Conservation (phyloP, 345 rosid species). For the Litchi chinensis region DNA sequence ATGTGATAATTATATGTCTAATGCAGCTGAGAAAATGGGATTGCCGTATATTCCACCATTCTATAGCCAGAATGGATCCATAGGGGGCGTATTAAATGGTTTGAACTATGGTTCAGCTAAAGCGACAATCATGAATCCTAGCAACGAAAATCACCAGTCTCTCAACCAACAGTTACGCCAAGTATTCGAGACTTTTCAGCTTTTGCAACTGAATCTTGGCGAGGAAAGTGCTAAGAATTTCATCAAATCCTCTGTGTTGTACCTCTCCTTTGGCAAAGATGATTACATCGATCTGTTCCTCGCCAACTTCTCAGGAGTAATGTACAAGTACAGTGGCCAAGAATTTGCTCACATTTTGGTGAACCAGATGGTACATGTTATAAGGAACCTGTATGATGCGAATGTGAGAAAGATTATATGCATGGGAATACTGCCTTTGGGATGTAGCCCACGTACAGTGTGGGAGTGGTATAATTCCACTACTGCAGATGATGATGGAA, state of each 20-base stretch:
- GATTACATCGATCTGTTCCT: constrained; percentile 61
- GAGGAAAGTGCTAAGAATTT: constrained; percentile 30
- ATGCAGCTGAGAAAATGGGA: constrained; percentile 59
- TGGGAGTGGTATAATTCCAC: constrained; percentile 45
- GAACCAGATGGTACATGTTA: constrained; percentile 50
- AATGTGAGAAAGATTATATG: constrained; percentile 50
- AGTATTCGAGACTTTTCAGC: constrained; percentile 58
- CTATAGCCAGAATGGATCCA: constrained; percentile 56
- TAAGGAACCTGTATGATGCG: constrained; percentile 48
- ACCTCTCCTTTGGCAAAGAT: constrained; percentile 73
- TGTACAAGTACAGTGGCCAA: constrained; percentile 43
- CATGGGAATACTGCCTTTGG: constrained; percentile 60
- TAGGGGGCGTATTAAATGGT: constrained; percentile 41
- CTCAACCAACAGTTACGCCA: constrained; percentile 69
- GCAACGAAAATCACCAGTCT: constrained; percentile 48
- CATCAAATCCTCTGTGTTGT: constrained; percentile 51
- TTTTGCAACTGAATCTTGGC: constrained; percentile 49
- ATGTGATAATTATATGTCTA: not conserved
- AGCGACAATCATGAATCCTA: constrained; percentile 54
- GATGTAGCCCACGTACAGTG: constrained; percentile 53
- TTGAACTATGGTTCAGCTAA: constrained; percentile 60
- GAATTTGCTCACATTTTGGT: constrained; percentile 52
- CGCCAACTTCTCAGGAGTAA: constrained; percentile 41
- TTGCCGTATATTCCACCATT: constrained; percentile 39
- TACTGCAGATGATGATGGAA: not conserved